Percentiles rank a stretch among this genome's conserved stretches.
Evolutionary conservation across 2,329 filamentous ascomycete species (phyloP).

Genomic region (Fusarium compactum): DNA sequence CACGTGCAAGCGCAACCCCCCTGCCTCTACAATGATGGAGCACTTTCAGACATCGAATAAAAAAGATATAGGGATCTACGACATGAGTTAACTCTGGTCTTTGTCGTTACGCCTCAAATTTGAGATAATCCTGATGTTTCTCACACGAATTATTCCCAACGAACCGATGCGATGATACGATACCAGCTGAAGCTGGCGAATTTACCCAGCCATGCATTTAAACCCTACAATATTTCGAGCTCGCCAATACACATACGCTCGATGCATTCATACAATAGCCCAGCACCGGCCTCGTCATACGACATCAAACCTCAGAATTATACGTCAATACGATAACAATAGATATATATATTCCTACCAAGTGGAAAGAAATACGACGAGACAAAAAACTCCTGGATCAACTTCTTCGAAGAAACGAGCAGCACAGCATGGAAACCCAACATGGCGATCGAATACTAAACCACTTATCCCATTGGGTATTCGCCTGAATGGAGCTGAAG

Average conservation of each 20-base stretch:
- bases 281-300: slow-evolving; percentile 21
- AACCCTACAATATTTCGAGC: slow-evolving; percentile 35
- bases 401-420: slow-evolving; percentile 3
- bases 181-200: slow-evolving; percentile 34
- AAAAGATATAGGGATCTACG: slow-evolving; percentile 22
- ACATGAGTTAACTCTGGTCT: slow-evolving; percentile 7
- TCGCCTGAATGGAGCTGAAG: slow-evolving; percentile 1
- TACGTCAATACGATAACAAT: slow-evolving; percentile 3
- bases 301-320: slow-evolving; percentile 33
- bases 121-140: slow-evolving; percentile 14
- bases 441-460: slow-evolving; percentile 29
- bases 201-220: slow-evolving; percentile 50
- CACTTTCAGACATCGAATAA: slow-evolving; percentile 22
- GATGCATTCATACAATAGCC: slow-evolving; percentile 10
- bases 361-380: slow-evolving; percentile 7
- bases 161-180: slow-evolving; percentile 43
- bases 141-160: not conserved
- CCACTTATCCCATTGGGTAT: slow-evolving; percentile 23
- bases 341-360: slow-evolving; percentile 18
- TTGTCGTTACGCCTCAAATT: not conserved
- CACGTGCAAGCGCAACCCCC: slow-evolving; percentile 35
- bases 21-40: slow-evolving; percentile 3
- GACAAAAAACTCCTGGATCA: slow-evolving; percentile 11
- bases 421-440: slow-evolving; percentile 22
- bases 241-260: slow-evolving; percentile 16